Base-by-base conservation (phyloP, 1,284 basidiomycete genomes). In the Laetiporus sulphureus region DNA sequence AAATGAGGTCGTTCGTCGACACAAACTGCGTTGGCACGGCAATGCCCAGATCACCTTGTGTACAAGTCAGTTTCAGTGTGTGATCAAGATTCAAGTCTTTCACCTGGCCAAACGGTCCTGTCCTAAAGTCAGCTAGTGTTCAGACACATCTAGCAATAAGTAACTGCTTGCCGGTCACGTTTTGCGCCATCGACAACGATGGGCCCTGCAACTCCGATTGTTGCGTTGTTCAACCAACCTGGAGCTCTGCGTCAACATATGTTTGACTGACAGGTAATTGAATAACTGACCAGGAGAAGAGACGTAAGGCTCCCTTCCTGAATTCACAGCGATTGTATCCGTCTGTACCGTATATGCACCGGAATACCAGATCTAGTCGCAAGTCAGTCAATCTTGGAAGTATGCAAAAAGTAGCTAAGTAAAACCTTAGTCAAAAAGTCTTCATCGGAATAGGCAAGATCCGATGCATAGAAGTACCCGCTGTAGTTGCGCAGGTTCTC, bases 141-240 rank as follows among this genome's bases (percentile, higher is more conserved):
- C 8, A 37, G 15, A 11, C 23, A 27, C 5, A 37, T n/a, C 16
- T 15, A 10, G 3, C 18, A 15, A 21, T 2, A 6, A 34, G 20
- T 8, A 7, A 7, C 6, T n/a, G 29, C 40, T 45, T 39, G 72
- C 73, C 75, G 65, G 50, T 77, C 77, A 7, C 76, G 69, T 52
- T 79, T 79, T 3, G 75, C 77, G 19, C 77, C 77, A 46, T 79
- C 77, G 6, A 79, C 75, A 35, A 79, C 77, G 33, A 79, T 76
- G 3, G 77, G 77, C 0, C 75, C 71, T 10, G 73, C 73, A 13
- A 77, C 63, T 11, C 75, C 76, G 2, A 77, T 60, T 0, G 65
- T 72, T 2, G 74, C 75, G 46, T 77, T 72, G 50, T 79, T 78
- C 21, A 62, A 63, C 77, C 77, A 79, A 16, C 66, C 75, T 72